Evolutionary conservation across 192 early-diverging fungal species (phyloP), one percentile per base, ranked within the genome.

Genomic region (Obelidium mucronatum): DNA sequence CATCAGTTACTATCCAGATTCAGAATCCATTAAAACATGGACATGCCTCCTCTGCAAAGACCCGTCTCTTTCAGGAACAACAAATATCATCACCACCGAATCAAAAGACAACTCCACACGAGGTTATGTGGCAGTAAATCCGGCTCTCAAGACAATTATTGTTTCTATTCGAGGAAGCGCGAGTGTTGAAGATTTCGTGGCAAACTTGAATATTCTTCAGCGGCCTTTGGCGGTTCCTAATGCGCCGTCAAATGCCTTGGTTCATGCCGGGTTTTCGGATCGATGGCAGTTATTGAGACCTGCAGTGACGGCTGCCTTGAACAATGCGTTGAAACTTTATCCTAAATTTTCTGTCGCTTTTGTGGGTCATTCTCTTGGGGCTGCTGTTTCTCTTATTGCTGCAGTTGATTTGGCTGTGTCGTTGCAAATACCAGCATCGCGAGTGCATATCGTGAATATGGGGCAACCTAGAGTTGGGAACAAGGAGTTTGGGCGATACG

Each of bases 401-500:
- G 77, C 78, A 5, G 65, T 81, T 37, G 79, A 84, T 28, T 65
- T 65, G 30, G 70, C 73, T 62, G 40, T 31, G 31, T 55, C 52
- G 22, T 70, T 62, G 28, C 51, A 70, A 6, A n/a, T 71, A 13
- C 22, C 34, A 5, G 63, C 42, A 2, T 56, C 59, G 28, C 40
- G 28, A 1, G 64, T 80, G 24, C 64, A n/a, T n/a, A 33, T 83
- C 48, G 67, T 72, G 60, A 80, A 83, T 3, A 65, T 75, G 36
- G 81, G 85, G 31, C 48, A 77, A 35, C 82, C 82, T 33, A 78
- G 82, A 24, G 78, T 86, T 13, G 82, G 84, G 24, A 83, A 83
- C 73, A 13, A 26, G 35, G 62, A 52, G 2, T 86, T 79, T 35
- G 61, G 53, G 19, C n/a, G 70, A n/a, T 82, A 58, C 60, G 60